phyloP scores from a whole-genome alignment of 2,329 filamentous ascomycete species.

The Zymoseptoria pseudotritici region DNA sequence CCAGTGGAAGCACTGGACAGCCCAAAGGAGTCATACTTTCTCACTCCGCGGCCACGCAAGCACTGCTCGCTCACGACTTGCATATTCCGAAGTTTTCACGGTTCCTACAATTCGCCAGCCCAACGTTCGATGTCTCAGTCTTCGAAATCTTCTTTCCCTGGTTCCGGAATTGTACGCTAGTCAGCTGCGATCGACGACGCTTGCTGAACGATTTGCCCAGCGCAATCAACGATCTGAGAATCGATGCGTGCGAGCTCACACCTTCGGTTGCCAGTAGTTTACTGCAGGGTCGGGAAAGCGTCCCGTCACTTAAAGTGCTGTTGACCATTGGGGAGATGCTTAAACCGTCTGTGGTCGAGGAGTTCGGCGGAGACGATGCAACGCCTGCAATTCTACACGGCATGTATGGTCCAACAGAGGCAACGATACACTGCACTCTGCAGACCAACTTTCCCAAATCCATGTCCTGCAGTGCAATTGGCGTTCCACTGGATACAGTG shows the following conservation, averaged over 20 bases:
- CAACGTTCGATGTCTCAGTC: constrained; percentile 89
- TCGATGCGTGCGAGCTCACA: constrained; percentile 83
- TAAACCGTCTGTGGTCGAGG: constrained; percentile 64
- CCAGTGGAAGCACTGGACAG: constrained; percentile 79
- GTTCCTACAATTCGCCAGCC: constrained; percentile 86
- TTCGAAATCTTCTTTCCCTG: constrained; percentile 93
- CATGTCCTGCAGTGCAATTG: constrained; percentile 62
- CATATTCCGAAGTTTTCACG: constrained; percentile 69
- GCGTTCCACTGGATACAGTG: constrained; percentile 70
- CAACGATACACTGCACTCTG: constrained; percentile 81
- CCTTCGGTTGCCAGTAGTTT: constrained; percentile 79
- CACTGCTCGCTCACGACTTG: constrained; percentile 69
- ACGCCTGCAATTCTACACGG: constrained; percentile 66
- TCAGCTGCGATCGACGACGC: constrained; percentile 59
- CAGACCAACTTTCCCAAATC: constrained; percentile 53
- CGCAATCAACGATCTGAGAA: constrained; percentile 55
- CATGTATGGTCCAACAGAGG: constrained; percentile 93
- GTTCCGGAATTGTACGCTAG: constrained; percentile 64
- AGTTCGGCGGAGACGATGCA: constrained; percentile 59
- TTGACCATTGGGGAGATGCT: constrained; percentile 93
- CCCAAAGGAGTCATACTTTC: constrained; percentile 83
- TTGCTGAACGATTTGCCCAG: constrained; percentile 70
- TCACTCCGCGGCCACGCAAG: constrained; percentile 73
- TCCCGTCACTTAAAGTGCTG: constrained; percentile 61
- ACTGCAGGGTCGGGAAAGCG: constrained; percentile 58